Conservation (phyloP, 2,329 filamentous ascomycete species). For the Sporothrix pseudoabietina region DNA sequence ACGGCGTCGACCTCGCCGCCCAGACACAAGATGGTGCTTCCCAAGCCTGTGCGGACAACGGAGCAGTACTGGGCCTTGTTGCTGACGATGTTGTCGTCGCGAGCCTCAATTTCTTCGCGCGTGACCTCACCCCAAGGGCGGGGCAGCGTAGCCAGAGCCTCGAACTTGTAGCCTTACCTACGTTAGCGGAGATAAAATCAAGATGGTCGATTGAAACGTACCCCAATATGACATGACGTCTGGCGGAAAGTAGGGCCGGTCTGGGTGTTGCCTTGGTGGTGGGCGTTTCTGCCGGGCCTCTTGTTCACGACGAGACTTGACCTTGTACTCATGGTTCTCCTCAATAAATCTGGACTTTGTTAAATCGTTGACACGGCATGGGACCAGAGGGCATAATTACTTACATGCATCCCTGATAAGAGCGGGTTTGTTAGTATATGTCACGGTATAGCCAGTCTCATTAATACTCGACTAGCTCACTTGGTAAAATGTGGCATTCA, state of each 20-base stretch:
- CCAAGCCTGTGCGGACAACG: slow-evolving; percentile 84
- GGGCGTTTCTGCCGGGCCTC: slow-evolving; percentile 49
- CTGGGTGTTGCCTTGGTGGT: slow-evolving; percentile 40
- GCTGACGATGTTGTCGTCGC: slow-evolving; percentile 72
- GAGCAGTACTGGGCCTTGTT: slow-evolving; percentile 97
- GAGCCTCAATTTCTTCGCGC: slow-evolving; percentile 75
- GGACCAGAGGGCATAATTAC: not conserved
- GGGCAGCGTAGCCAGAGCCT: slow-evolving; percentile 77
- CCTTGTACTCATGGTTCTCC: slow-evolving; percentile 78
- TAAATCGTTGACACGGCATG: not conserved
- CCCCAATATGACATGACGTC: slow-evolving; percentile 94
- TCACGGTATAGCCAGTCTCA: not conserved
- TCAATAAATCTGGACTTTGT: slow-evolving; percentile 73
- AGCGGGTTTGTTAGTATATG: not conserved
- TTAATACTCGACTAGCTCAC: slow-evolving; percentile 52
- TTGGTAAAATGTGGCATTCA: slow-evolving; percentile 92
- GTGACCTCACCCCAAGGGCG: slow-evolving; percentile 71
- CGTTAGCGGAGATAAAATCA: too few species aligned
- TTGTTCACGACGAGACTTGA: slow-evolving; percentile 62
- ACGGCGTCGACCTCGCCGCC: slow-evolving; percentile 94
- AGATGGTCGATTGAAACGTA: slow-evolving; percentile 42
- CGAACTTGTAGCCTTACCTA: slow-evolving; percentile 86
- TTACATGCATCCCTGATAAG: slow-evolving; percentile 33
- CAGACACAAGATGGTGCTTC: slow-evolving; percentile 71
- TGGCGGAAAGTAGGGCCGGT: slow-evolving; percentile 51